Percentiles rank a stretch among this genome's conserved stretches.
These are phyloP conservation scores for Adenanthera pavonina DNA, from an alignment of 306 rosid genomes.

Conservation along the genomic window DNA sequence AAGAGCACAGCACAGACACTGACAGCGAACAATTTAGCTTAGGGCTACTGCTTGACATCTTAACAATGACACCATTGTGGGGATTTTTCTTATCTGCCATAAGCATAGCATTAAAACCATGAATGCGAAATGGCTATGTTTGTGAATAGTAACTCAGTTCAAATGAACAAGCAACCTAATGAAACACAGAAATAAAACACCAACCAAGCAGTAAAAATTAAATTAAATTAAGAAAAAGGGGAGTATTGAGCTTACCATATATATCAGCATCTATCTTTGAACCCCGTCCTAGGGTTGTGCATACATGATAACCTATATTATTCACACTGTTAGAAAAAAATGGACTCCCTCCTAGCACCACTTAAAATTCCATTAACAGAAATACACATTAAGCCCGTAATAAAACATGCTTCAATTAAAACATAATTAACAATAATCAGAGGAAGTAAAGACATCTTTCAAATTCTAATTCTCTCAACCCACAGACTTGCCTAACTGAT, in stretches of 20 bases:
- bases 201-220: slow-evolving; percentile 27
- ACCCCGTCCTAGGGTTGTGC: slow-evolving; percentile 71
- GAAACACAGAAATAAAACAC: slow-evolving; percentile 26
- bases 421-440: background rate
- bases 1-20: slow-evolving; percentile 79
- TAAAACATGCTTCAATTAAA: slow-evolving; percentile 20
- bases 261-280: slow-evolving; percentile 55
- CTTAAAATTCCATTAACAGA: slow-evolving; percentile 25
- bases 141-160: slow-evolving; percentile 22
- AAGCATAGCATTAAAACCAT: slow-evolving; percentile 36
- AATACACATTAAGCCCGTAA: slow-evolving; percentile 6
- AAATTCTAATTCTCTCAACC: slow-evolving; percentile 13
- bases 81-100: slow-evolving; percentile 82
- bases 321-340: slow-evolving; percentile 46
- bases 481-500: slow-evolving; percentile 29
- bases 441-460: slow-evolving; percentile 21
- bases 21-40: slow-evolving; percentile 82
- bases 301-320: slow-evolving; percentile 82
- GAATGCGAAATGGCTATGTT: slow-evolving; percentile 17
- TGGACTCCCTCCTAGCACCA: slow-evolving; percentile 20
- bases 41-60: slow-evolving; percentile 64
- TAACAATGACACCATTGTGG: slow-evolving; percentile 71
- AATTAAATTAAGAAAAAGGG: slow-evolving; percentile 1
- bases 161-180: slow-evolving; percentile 14
- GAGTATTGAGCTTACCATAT: slow-evolving; percentile 60